Conservation (phyloP, 2,329 filamentous ascomycete genomes). For the Penicillium sp. region DNA sequence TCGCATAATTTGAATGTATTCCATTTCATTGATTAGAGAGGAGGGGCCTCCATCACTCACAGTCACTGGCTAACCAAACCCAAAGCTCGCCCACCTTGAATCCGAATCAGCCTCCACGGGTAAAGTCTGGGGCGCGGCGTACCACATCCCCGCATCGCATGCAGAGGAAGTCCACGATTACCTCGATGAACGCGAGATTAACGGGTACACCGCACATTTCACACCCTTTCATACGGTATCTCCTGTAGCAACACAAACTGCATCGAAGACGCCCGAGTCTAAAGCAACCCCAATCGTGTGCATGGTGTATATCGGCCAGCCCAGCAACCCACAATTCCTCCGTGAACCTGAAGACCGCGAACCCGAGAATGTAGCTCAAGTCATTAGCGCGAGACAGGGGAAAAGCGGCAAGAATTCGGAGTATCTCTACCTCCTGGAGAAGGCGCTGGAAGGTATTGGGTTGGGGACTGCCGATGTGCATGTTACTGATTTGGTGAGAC, state of each 20-base stretch:
- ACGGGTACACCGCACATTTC: constrained; percentile 93
- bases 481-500: constrained; percentile 76
- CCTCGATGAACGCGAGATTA: constrained; percentile 95
- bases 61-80: not conserved
- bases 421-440: constrained; percentile 82
- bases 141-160: constrained; percentile 74
- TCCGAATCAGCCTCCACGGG: constrained; percentile 32
- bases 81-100: constrained; percentile 40
- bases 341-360: constrained; percentile 63
- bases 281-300: constrained; percentile 51
- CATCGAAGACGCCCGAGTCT: not conserved
- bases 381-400: constrained; percentile 76
- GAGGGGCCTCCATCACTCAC: too few relatives aligned
- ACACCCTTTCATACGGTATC: constrained; percentile 75
- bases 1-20: too few relatives aligned
- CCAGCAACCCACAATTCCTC: constrained; percentile 89
- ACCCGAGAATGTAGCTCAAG: constrained; percentile 74
- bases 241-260: constrained; percentile 12
- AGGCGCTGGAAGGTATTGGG: constrained; percentile 72
- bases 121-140: constrained; percentile 89
- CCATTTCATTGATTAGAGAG: too few relatives aligned
- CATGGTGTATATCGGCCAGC: constrained; percentile 93
- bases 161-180: constrained; percentile 84
- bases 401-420: constrained; percentile 89
- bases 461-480: constrained; percentile 80